Evolutionary conservation across 805 yeast genomes (phyloP), one percentile per base, ranked within the genome.

Genomic region (Teunomyces aglyptinius): DNA sequence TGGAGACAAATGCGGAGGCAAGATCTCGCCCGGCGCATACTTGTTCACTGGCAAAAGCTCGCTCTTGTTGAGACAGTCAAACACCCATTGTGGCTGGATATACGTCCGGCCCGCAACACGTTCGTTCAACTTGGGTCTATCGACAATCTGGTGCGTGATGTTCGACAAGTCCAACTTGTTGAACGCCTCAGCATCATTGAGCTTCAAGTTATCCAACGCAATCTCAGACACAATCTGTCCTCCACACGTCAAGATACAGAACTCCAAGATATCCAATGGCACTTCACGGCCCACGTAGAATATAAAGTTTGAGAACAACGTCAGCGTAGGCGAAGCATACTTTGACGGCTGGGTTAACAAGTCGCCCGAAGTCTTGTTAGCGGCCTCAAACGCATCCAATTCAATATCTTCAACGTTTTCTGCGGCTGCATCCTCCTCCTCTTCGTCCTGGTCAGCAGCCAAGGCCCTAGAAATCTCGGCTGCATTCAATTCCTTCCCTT

Each of bases 1-100:
- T 74, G 99, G 99, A 44, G 96, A 88, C 60, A 94, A 75, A 68
- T 94, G 99, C 31, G 99, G 97, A 38, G 99, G 99, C 53, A 94
- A 76, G 4, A 89, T 73, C 70, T 92, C 97, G 47, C 99, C 99
- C 4, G 97, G 96, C 38, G 95, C 86, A 63, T 94, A 94, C 46
- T 76, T 77, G 46, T 85, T 83, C 18, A 89, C 96, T 15, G 94
- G 81, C 49, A 86, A 74, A 50, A 94, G 75, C 49, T 79, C 75
- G 42, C 81, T 79, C 68, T 86, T 85, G 73, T 94, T 94, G 50
- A 94, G 72, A 60, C 86, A 84, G 65, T 94, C 99, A 65, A 94
- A 91, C 26, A 94, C 76, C 99, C 99, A 94, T 75, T 94, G 99
- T 15, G 99, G 99, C 71, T 94, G 99, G 41, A 92, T 67, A 62